Evolutionary conservation across 768 basidiomycete species (phyloP), one percentile per base, ranked within the genome.

Genomic region (Kwoniella sp.): DNA sequence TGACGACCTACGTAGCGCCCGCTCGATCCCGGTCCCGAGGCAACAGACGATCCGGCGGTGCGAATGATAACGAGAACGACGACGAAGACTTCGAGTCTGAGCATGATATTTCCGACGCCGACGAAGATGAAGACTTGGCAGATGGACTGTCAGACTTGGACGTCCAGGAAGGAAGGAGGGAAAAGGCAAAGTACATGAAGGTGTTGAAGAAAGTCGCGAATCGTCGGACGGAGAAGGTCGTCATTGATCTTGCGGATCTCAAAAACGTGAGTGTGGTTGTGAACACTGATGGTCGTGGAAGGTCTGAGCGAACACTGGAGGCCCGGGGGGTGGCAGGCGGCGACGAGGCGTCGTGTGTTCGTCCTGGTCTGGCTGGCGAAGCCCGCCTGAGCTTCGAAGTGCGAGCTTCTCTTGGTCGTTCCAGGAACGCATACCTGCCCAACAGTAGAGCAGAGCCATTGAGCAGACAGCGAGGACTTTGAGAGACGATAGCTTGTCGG

Each of bases 181-280:
- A 38, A 48, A 79, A 80, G 52, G 74, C 73, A n/a, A 80, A 80
- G 64, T 80, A 80, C 55, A 74, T 80, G 71, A 75, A 70, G 62
- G 58, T 75, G 47, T 67, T 80, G 63, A 69, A 72, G 51, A 74
- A 71, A 51, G 75, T 99, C 65, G 92, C 95, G 55, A 95, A 99
- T 81, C 86, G 96, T 37, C 91, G 96, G 67, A 90, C 93, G 79
- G 87, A 92, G 71, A 90, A 90, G 86, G 83, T 99, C 11, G 83
- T 88, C 45, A 87, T 99, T 66, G 92, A 95, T 72, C 80, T 99
- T 25, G 91, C 93, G 77, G 96, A 99, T 81, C 83, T 98, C 45
- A 84, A 85, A 66, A 85, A 87, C 68, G 93, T 90, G 72, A 74
- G 85, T 73, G 23, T 13, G 20, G 41, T 45, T n/a, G n/a, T n/a